These are phyloP conservation scores for Quillaja saponaria DNA, from an alignment of 306 rosid genomes.

Conservation along the genomic window DNA sequence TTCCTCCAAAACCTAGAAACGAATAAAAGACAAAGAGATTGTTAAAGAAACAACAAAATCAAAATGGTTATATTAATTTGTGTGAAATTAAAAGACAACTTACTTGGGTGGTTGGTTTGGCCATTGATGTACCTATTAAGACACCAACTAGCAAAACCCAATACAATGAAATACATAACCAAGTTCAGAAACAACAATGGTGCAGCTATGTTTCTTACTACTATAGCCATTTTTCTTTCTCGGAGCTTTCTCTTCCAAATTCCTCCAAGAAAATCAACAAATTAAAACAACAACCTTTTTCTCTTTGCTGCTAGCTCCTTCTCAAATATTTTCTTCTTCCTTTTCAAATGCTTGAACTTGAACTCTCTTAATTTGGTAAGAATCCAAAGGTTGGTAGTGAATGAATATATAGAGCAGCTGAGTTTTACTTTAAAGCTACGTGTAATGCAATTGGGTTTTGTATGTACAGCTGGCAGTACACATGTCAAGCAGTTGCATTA, in stretches of 20 bases:
- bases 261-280: too few species aligned
- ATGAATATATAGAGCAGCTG: slow-evolving; percentile 29
- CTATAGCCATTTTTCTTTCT: slow-evolving; percentile 57
- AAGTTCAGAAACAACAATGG: slow-evolving; percentile 86
- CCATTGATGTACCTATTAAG: slow-evolving; percentile 77
- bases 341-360: too few species aligned
- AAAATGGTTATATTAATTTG: too few species aligned
- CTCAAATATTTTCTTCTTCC: too few species aligned
- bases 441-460: slow-evolving; percentile 39
- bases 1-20: slow-evolving; percentile 78
- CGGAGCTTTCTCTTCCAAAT: too few species aligned
- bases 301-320: neutral
- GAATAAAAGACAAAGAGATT: too few species aligned
- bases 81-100: slow-evolving; percentile 21
- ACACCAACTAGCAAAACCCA: slow-evolving; percentile 91
- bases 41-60: neutral
- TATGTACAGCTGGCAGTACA: slow-evolving; percentile 81
- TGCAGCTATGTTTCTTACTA: slow-evolving; percentile 75
- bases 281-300: too few species aligned
- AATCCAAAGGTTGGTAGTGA: too few species aligned
- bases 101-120: slow-evolving; percentile 86
- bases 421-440: slow-evolving; percentile 39
- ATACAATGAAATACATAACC: slow-evolving; percentile 71
- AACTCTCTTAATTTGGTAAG: too few species aligned
- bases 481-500: slow-evolving; percentile 55